Conservation (phyloP, 805 yeast species). For the Candida methanosorbosa region DNA sequence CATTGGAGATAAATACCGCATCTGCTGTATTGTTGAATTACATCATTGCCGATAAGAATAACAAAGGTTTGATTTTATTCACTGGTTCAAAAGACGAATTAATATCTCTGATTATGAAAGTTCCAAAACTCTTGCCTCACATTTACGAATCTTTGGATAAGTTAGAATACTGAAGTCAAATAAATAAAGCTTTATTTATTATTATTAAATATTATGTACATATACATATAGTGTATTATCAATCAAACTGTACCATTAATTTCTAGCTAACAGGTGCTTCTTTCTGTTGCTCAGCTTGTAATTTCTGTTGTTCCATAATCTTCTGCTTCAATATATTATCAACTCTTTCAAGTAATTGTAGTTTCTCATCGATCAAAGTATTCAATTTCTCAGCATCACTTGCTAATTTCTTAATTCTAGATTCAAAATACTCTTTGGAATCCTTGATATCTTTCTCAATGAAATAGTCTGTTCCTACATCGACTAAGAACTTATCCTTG, state of each 20-base stretch:
- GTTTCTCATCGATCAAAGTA: slow-evolving; percentile 67
- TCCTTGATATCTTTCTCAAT: slow-evolving; percentile 70
- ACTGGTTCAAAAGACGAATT: slow-evolving; percentile 22
- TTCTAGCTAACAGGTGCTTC: too few species aligned
- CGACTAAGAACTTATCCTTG: slow-evolving; percentile 70
- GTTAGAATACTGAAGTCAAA: slow-evolving; percentile 14
- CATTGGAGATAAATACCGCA: slow-evolving; percentile 33
- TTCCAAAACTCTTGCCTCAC: slow-evolving; percentile 24
- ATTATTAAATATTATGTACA: neutral
- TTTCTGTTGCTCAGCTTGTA: slow-evolving; percentile 1
- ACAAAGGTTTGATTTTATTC: slow-evolving; percentile 25
- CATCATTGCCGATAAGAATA: slow-evolving; percentile 21
- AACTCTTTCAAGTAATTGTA: slow-evolving; percentile 51
- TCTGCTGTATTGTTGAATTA: slow-evolving; percentile 28
- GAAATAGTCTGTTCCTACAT: slow-evolving; percentile 93
- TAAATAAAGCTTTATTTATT: too few species aligned
- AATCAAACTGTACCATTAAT: too few species aligned
- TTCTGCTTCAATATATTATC: slow-evolving; percentile 49
- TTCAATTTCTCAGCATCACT: slow-evolving; percentile 69
- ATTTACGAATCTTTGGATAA: slow-evolving; percentile 14
- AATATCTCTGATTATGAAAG: slow-evolving; percentile 22
- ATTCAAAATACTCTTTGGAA: slow-evolving; percentile 62
- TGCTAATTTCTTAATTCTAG: slow-evolving; percentile 62
- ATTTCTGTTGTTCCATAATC: slow-evolving; percentile 36
- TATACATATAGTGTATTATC: neutral